Base-by-base conservation (phyloP, 2,329 filamentous ascomycete species). In the Leptographium flavum region DNA sequence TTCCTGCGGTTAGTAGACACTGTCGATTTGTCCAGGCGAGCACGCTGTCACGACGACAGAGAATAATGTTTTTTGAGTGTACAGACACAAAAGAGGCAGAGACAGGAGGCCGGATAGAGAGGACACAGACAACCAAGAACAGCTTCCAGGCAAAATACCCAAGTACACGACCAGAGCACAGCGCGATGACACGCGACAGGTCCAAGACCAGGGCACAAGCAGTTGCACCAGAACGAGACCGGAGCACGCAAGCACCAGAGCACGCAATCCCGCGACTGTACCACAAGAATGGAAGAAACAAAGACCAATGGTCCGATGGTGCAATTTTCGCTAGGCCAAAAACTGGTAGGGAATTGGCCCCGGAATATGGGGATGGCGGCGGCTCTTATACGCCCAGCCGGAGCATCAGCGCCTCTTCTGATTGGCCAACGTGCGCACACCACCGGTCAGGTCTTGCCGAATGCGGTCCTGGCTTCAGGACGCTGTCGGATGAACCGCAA, bases 31-130 rank as follows among this genome's bases (percentile, higher is more conserved):
- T 8, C 31, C 32, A 50, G 19, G 19, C 42, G 27, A 36, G 45
- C 27, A 42, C 14, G 33, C 46, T 48, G 50, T 48, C 48, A 51
- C 46, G 38, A 52, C 37, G 46, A 50, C 43, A 50, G 39, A 43
- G 8, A 43, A 36, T 42, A 42, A 42, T 30, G 38, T 28, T 33
- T 48, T 43, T 47, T 40, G 23, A 36, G 19, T 45, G 41, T 50
- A n/a, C n/a, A n/a, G 37, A 42, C 39, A 37, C 31, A 37, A 13
- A 43, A 23, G 28, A 22, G 17, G 28, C 9, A 46, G 15, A 31
- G 21, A 27, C 33, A 22, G 35, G 17, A 43, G n/a, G 28, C 38
- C n/a, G 6, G 17, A 14, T 23, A 36, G 32, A 42, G 15, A 42
- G 13, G 37, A 25, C 21, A 31, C 21, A 23, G 21, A 45, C 31